A percentile compares a stretch with the other conserved stretches of the same genome.
Evolutionary conservation across 345 rosid genomes (phyloP).

Genomic region (Euphorbia peplus): DNA sequence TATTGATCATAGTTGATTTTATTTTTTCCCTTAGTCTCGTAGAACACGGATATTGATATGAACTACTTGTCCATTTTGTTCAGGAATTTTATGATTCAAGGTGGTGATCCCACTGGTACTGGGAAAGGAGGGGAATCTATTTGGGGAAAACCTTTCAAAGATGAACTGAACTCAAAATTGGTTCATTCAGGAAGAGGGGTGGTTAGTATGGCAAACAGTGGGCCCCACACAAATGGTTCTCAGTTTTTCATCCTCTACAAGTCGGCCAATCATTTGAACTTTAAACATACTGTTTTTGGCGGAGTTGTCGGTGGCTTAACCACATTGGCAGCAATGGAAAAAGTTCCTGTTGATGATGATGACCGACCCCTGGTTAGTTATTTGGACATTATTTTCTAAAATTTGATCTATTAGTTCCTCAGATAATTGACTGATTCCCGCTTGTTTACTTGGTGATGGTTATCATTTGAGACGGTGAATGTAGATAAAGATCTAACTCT

Average conservation of each 20-base stretch:
- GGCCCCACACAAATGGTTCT: slow-evolving; percentile 96
- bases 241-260: slow-evolving; percentile 95
- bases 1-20: not conserved
- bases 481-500: not conserved
- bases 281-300: slow-evolving; percentile 92
- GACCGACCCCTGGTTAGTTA: slow-evolving; percentile 79
- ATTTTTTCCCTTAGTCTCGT: not conserved
- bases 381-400: not conserved
- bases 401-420: slow-evolving; percentile 1
- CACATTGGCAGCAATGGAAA: slow-evolving; percentile 82
- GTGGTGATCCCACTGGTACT: slow-evolving; percentile 95
- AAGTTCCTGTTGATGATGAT: slow-evolving; percentile 75
- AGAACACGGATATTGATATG: slow-evolving; percentile 7
- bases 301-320: slow-evolving; percentile 89
- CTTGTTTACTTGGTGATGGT: not conserved
- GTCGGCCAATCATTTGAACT: slow-evolving; percentile 94
- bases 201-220: slow-evolving; percentile 98
- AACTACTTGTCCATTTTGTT: not conserved
- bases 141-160: slow-evolving; percentile 97
- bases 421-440: not conserved
- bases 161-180: slow-evolving; percentile 82
- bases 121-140: slow-evolving; percentile 91
- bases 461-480: not conserved
- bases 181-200: slow-evolving; percentile 91
- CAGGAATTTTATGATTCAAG: slow-evolving; percentile 98